Conservation (phyloP, 1,284 basidiomycete genomes). For the Ceratobasidium sp. region DNA sequence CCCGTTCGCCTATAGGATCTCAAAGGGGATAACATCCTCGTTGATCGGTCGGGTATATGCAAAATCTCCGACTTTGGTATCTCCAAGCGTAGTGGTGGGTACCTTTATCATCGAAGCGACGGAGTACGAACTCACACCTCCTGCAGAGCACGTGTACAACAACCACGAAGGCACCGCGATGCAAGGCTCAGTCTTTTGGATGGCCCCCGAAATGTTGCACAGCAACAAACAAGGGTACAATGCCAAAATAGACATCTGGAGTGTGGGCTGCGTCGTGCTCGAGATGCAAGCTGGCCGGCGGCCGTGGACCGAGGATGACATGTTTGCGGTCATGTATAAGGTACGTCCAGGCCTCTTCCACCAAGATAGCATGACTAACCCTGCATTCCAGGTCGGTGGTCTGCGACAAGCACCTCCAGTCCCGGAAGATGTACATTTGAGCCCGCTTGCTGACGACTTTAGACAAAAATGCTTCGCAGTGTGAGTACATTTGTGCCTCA, state of each 20-base stretch:
- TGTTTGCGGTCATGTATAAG: slow-evolving; percentile 93
- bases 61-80: slow-evolving; percentile 99
- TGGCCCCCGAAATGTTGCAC: slow-evolving; percentile 97
- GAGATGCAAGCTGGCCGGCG: slow-evolving; percentile 98
- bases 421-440: slow-evolving; percentile 82
- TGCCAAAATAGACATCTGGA: slow-evolving; percentile 99
- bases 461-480: slow-evolving; percentile 90
- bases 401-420: slow-evolving; percentile 88
- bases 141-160: slow-evolving; percentile 80
- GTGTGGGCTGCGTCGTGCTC: slow-evolving; percentile 94
- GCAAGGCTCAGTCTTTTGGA: slow-evolving; percentile 99
- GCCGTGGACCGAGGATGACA: slow-evolving; percentile 92
- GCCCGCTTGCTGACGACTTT: slow-evolving; percentile 85
- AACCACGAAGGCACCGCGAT: slow-evolving; percentile 86
- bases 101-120: slow-evolving; percentile 23
- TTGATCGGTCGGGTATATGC: slow-evolving; percentile 91
- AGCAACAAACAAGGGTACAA: slow-evolving; percentile 85
- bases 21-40: slow-evolving; percentile 98
- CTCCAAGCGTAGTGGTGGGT: slow-evolving; percentile 76
- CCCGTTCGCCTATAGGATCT: slow-evolving; percentile 71
- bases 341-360: slow-evolving; percentile 58
- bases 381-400: slow-evolving; percentile 72
- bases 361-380: background rate
- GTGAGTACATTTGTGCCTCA: slow-evolving; percentile 59
- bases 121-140: slow-evolving; percentile 3